Evolutionary conservation across 2,329 filamentous ascomycete genomes (phyloP).

Genomic region (Alternaria conjuncta): DNA sequence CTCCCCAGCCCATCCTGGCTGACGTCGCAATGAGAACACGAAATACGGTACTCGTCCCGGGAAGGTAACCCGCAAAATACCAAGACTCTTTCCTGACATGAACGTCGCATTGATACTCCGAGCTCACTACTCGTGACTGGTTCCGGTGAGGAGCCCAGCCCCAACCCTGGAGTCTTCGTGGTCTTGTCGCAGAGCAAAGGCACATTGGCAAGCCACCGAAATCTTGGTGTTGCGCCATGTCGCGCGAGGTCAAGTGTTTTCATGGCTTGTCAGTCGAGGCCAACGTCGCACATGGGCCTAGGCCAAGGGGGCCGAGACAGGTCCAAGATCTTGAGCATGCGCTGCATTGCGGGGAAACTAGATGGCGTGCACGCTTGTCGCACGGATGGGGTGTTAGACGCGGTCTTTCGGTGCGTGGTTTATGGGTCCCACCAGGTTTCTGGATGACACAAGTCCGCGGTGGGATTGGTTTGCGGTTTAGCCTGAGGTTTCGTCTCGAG

Average conservation of each 20-base stretch:
- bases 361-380: conserved; percentile 7
- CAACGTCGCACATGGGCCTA: conserved; percentile 19
- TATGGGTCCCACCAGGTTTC: conserved; percentile 3
- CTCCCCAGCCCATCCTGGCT: not conserved
- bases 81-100: conserved; percentile 12
- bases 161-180: conserved; percentile 13
- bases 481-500: conserved; percentile 24
- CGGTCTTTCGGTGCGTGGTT: conserved; percentile 10
- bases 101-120: not conserved
- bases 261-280: conserved; percentile 8
- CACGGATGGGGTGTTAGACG: conserved; percentile 9
- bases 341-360: conserved; percentile 17
- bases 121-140: conserved; percentile 12
- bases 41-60: not conserved
- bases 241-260: conserved; percentile 14
- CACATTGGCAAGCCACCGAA: conserved; percentile 34
- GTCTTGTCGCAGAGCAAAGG: conserved; percentile 26
- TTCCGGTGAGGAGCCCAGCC: conserved; percentile 18
- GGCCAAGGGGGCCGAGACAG: conserved; percentile 29
- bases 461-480: conserved; percentile 12
- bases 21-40: not conserved
- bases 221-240: conserved; percentile 22
- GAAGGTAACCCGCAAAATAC: conserved; percentile 12
- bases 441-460: not conserved
- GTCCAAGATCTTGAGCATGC: conserved; percentile 23